Base-by-base conservation (phyloP, 148 eudicot genomes). In the Persicaria maculosa region DNA sequence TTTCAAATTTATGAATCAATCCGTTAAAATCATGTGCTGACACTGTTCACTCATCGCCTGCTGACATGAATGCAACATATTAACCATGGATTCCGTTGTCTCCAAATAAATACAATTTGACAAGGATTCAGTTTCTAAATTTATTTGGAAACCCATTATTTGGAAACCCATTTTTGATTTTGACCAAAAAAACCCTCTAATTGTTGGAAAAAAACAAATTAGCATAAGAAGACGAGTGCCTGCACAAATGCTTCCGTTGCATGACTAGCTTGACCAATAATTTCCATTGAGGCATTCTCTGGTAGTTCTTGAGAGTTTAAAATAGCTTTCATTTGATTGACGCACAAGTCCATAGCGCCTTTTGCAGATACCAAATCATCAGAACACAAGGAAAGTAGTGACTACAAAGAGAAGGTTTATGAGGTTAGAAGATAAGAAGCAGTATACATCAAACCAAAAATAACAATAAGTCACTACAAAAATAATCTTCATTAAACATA, bases 221-320 rank as follows among this genome's bases (percentile, higher is more conserved):
- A 9, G 40, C 54, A 71, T 20, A 52, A 46, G 54, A 19, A 17
- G 73, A 6, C 17, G 36, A 8, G 36, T 75, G 88, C 99, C 99
- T 96, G 92, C 53, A 96, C 99, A 85, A 92, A 90, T 80, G 97
- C 86, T 80, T 96, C 99, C 62, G 97, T 96, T 43, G 97, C 99
- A 79, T 86, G 97, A 86, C 90, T 90, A 77, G 97, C 99, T 79
- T 90, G 87, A 22, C 97, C 99, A 81, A 96, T 88, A 9, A 77
- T 86, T 84, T 96, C 99, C 90, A 92, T 92, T 64, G 93, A 89
- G 74, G 99, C 94, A 85, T 82, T 83, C 73, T 85, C 90, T 31
- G 97, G 99, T 79, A 96, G 81, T 53, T 96, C 93, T 74, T 87
- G 86, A 73, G 92, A 90, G 78, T 91, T 87, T 74, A 96, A 83